These are phyloP conservation scores for Daldinia decipiens DNA, from an alignment of 495 filamentous ascomycete genomes.

Conservation along the genomic window DNA sequence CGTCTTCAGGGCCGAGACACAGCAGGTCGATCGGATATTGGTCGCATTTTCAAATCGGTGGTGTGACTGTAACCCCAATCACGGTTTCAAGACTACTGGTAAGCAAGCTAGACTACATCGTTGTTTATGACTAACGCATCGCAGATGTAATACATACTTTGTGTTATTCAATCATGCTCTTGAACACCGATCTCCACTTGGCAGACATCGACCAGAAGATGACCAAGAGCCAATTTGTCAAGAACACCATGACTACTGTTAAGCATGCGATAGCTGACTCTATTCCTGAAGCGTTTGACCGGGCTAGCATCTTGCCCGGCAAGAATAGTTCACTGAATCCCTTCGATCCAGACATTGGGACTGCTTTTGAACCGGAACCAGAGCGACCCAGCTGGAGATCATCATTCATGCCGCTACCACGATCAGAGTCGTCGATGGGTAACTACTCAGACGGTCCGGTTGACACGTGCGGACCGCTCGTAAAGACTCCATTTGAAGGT, in stretches of 20 bases:
- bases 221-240: slow-evolving; percentile 92
- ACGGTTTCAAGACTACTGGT: slow-evolving; percentile 93
- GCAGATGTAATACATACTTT: slow-evolving; percentile 96
- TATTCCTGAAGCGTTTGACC: slow-evolving; percentile 72
- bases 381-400: slow-evolving; percentile 56
- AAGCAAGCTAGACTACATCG: slow-evolving; percentile 44
- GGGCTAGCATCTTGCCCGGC: slow-evolving; percentile 56
- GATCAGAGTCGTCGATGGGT: slow-evolving; percentile 57
- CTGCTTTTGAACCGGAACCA: slow-evolving; percentile 58
- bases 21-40: slow-evolving; percentile 95
- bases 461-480: slow-evolving; percentile 71
- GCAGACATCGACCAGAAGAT: slow-evolving; percentile 96
- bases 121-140: slow-evolving; percentile 21
- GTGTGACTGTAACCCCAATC: slow-evolving; percentile 93
- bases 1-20: slow-evolving; percentile 90
- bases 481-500: slow-evolving; percentile 81
- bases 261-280: slow-evolving; percentile 77
- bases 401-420: slow-evolving; percentile 60
- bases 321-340: slow-evolving; percentile 47
- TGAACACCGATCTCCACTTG: slow-evolving; percentile 96
- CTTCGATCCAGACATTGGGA: slow-evolving; percentile 43
- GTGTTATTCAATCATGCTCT: slow-evolving; percentile 91
- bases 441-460: slow-evolving; percentile 43
- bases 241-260: slow-evolving; percentile 94
- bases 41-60: slow-evolving; percentile 87